phyloP scores from a whole-genome alignment of 495 filamentous ascomycete genomes.

The Hamigera avellanea region DNA sequence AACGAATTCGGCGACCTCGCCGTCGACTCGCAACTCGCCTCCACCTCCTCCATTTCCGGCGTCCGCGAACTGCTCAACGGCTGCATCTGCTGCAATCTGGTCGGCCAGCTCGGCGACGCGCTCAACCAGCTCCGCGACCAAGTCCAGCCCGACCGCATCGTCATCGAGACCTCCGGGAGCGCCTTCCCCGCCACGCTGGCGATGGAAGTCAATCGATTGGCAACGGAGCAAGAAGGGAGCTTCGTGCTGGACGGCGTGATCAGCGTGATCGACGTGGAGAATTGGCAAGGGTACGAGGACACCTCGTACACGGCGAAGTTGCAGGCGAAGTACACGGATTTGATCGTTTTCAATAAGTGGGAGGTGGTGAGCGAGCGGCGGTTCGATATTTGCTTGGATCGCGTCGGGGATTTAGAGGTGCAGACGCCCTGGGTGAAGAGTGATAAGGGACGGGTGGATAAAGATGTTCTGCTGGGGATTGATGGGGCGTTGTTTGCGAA shows the following conservation, averaged over 20 bases:
- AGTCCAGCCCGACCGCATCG: conserved; percentile 64
- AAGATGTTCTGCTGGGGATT: conserved; percentile 72
- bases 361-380: conserved; percentile 57
- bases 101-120: conserved; percentile 76
- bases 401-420: conserved; percentile 76
- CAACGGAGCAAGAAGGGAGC: conserved; percentile 34
- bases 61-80: conserved; percentile 88
- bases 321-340: conserved; percentile 81
- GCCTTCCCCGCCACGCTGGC: conserved; percentile 85
- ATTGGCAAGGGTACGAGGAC: conserved; percentile 92
- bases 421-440: conserved; percentile 73
- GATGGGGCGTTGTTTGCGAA: conserved; percentile 66
- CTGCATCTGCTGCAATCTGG: conserved; percentile 97
- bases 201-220: conserved; percentile 85
- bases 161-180: conserved; percentile 82
- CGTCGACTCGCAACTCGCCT: conserved; percentile 81
- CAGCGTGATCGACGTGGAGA: conserved; percentile 90
- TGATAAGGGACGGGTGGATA: conserved; percentile 60
- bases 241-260: conserved; percentile 86
- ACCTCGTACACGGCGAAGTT: conserved; percentile 78
- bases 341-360: conserved; percentile 96
- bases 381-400: conserved; percentile 73
- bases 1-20: conserved; percentile 97
- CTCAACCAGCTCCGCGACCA: conserved; percentile 55
- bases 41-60: conserved; percentile 69